Evolutionary conservation across 345 rosid genomes (phyloP), one percentile per base, ranked within the genome.

Genomic region (Erodium maritimum): DNA sequence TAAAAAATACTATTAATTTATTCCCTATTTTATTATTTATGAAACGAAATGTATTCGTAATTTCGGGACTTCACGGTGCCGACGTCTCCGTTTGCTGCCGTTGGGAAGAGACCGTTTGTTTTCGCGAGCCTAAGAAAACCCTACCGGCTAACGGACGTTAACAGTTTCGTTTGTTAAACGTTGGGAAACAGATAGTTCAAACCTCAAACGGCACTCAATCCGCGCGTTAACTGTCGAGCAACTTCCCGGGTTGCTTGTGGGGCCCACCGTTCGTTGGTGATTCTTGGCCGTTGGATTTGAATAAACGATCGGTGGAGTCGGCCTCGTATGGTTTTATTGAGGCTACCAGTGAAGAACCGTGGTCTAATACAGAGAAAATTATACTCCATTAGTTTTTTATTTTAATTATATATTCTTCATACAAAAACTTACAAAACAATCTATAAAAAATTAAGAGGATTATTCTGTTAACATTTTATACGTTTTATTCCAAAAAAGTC

Each of bases 141-240:
- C 62, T 24, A 29, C 29, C 21, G 13, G 50, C 1, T 77, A 67
- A 82, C 86, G 77, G 76, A 52, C 69, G 69, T 53, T 72, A 64
- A 61, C 64, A 80, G 65, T 19, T 42, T 42, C 42, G 23, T 1
- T 16, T 16, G 46, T 55, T 65, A 69, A 63, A 65, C 66, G 72
- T 71, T 66, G 23, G 53, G 65, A 68, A 57, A 57, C 29, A 21
- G 65, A 66, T 76, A 65, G 82, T 75, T 79, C 67, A 69, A 80
- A 79, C 80, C 79, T 80, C 81, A 77, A 82, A 84, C 91, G 91
- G 91, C 89, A 79, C 79, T 69, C 71, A 22, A 61, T 19, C 48
- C 17, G 63, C 56, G 22, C 48, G 48, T 42, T 42, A 42, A 42
- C 14, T 9, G 48, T 42, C 48, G 48, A 42, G 48, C 48, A 10